Evolutionary conservation across 768 basidiomycete species (phyloP).

Genomic region (Tephrocybe rancida): DNA sequence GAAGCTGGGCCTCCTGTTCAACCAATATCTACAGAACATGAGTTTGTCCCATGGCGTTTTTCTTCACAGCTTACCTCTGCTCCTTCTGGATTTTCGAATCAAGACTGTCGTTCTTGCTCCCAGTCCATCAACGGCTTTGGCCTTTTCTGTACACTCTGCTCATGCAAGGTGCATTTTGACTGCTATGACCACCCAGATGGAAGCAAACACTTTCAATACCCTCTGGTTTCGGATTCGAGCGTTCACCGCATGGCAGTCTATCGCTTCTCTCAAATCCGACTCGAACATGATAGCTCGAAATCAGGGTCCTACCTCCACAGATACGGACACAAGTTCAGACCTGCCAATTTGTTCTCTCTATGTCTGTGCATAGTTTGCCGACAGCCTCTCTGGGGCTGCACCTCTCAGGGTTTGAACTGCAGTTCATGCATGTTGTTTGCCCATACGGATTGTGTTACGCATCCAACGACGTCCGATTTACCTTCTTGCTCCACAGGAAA

Average conservation of each 20-base stretch:
- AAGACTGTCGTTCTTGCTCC: constrained; percentile 59
- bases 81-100: constrained; percentile 33
- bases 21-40: constrained; percentile 46
- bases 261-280: constrained; percentile 56
- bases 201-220: constrained; percentile 57
- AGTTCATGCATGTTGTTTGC: constrained; percentile 59
- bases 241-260: constrained; percentile 62
- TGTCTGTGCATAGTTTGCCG: constrained; percentile 70
- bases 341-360: constrained; percentile 72
- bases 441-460: constrained; percentile 52
- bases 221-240: constrained; percentile 41
- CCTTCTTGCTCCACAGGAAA: constrained; percentile 40
- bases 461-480: constrained; percentile 22
- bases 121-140: constrained; percentile 65
- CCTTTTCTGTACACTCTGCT: constrained; percentile 71
- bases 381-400: constrained; percentile 73
- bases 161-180: constrained; percentile 71
- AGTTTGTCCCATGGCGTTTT: constrained; percentile 73
- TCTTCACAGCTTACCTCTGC: constrained; percentile 21
- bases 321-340: constrained; percentile 53
- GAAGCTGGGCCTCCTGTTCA: not conserved
- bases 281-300: constrained; percentile 26
- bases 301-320: constrained; percentile 19
- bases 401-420: constrained; percentile 67
- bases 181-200: constrained; percentile 78